A percentile compares a stretch with the other conserved stretches of the same genome.
phyloP scores from a whole-genome alignment of 1,284 basidiomycete species.

The Melampsora abietis-canadensis region DNA sequence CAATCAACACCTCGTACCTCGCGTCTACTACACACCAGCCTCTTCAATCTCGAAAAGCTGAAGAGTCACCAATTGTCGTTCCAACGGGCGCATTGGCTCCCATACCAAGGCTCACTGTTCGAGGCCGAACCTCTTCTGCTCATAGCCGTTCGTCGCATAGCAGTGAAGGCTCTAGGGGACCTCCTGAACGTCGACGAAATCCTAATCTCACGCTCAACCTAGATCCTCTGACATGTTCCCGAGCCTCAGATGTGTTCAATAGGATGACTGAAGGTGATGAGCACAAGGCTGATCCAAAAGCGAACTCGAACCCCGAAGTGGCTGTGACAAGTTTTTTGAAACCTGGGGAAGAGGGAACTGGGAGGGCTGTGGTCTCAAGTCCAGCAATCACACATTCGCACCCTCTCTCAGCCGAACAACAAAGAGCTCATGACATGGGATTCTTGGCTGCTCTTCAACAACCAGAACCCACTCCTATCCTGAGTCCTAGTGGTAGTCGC shows the following conservation, averaged over 20 bases:
- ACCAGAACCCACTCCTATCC: conserved; percentile 41
- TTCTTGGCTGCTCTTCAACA: conserved; percentile 11
- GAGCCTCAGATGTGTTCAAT: conserved; percentile 21
- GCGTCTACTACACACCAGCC: conserved; percentile 10
- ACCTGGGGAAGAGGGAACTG: background rate
- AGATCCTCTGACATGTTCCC: conserved; percentile 16
- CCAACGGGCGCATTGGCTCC: conserved; percentile 37
- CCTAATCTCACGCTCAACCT: conserved; percentile 42
- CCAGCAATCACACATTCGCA: background rate
- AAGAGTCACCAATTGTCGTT: background rate
- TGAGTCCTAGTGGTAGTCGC: conserved; percentile 32
- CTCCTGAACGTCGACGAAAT: conserved; percentile 29
- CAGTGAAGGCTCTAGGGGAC: background rate
- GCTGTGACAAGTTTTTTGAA: background rate
- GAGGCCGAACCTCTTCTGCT: background rate
- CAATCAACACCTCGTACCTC: background rate
- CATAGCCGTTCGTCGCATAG: conserved; percentile 4
- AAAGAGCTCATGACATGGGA: conserved; percentile 11
- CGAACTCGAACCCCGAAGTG: background rate
- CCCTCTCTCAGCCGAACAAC: background rate
- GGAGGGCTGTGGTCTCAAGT: background rate
- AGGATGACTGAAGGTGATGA: conserved; percentile 1
- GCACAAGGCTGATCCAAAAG: background rate
- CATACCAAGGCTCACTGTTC: background rate
- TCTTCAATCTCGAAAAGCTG: background rate